Evolutionary conservation across 139 green algal species (phyloP).

Genomic region (Coelastrella sp.): DNA sequence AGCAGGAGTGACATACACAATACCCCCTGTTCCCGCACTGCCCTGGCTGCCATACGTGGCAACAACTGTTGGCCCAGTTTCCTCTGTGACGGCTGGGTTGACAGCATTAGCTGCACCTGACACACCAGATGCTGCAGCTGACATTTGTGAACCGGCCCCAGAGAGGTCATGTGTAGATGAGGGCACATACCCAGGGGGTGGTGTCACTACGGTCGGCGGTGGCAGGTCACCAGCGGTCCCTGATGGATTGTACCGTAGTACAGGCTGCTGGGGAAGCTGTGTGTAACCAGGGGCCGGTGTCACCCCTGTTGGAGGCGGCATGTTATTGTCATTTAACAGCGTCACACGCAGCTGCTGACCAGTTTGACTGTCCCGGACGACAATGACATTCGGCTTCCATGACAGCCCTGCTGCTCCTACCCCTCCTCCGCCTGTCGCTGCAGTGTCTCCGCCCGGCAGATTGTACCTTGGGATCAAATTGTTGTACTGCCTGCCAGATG

Average conservation of each 20-base stretch:
- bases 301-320: not conserved
- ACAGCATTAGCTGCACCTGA: not conserved
- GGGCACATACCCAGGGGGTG: not conserved
- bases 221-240: not conserved
- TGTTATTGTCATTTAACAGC: not conserved
- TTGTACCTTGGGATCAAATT: not conserved
- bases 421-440: not conserved
- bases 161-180: not conserved
- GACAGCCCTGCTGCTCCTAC: too few relatives aligned
- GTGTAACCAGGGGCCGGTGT: not conserved
- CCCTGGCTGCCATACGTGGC: not conserved
- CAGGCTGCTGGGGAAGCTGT: not conserved
- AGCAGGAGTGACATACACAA: not conserved
- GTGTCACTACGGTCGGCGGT: not conserved
- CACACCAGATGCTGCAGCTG: not conserved
- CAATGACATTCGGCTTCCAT: too few relatives aligned
- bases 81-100: not conserved
- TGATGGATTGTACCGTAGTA: too few relatives aligned
- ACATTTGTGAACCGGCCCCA: not conserved
- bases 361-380: too few relatives aligned
- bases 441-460: not conserved
- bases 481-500: too few relatives aligned
- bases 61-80: not conserved
- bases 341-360: too few relatives aligned
- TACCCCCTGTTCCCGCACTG: not conserved